phyloP scores from a whole-genome alignment of 768 basidiomycete species.

The Lentinula guzmanii region DNA sequence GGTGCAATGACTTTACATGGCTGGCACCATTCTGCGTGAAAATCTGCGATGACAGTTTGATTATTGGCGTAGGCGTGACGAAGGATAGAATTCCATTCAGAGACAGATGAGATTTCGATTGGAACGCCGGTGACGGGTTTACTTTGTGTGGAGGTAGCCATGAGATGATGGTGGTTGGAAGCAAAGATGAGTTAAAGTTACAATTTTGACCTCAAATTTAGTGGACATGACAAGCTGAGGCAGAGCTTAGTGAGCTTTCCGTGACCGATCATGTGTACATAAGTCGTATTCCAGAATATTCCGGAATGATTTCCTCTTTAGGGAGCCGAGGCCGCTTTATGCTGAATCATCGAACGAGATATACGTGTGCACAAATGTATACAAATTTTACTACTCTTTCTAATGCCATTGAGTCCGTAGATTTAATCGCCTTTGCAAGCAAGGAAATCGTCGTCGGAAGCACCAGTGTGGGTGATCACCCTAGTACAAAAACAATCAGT shows the following conservation, averaged over 20 bases:
- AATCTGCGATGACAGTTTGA: conserved; percentile 14
- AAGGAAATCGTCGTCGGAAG: conserved; percentile 14
- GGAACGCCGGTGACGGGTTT: conserved; percentile 1
- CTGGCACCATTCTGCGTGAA: conserved; percentile 15
- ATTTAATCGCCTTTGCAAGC: conserved; percentile 12
- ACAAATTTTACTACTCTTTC: neutral
- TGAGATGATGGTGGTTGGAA: neutral
- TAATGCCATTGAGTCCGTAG: neutral
- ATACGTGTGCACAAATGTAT: no score
- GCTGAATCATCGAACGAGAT: no score
- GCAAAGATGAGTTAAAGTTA: neutral
- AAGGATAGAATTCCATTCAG: conserved; percentile 15
- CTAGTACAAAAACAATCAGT: neutral
- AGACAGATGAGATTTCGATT: conserved; percentile 14
- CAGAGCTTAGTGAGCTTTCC: neutral
- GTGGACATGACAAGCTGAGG: neutral
- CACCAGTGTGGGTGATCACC: conserved; percentile 18
- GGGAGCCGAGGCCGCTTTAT: neutral
- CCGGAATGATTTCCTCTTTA: neutral
- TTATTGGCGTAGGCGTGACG: conserved; percentile 9
- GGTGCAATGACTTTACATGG: conserved; percentile 19
- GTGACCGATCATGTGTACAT: neutral
- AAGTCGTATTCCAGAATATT: neutral
- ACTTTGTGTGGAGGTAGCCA: neutral
- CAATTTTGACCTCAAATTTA: no score